Conservation (phyloP, 2,329 filamentous ascomycete genomes). For the Monosporascus sp. region DNA sequence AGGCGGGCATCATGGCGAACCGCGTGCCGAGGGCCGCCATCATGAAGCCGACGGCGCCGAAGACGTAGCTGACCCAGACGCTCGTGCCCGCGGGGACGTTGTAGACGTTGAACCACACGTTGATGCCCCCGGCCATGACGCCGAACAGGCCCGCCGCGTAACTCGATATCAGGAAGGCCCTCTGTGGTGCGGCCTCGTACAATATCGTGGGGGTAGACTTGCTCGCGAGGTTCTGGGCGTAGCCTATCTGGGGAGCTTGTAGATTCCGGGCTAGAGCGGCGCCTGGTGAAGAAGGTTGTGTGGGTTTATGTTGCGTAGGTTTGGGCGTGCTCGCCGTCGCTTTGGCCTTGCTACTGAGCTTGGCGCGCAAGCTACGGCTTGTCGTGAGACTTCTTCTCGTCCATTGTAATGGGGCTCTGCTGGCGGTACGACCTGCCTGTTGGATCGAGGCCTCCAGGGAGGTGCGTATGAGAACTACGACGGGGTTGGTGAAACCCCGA, state of each 20-base stretch:
- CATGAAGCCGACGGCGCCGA: slow-evolving; percentile 51
- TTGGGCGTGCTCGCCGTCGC: neutral
- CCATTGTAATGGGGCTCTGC: neutral
- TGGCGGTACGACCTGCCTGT: neutral
- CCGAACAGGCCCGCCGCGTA: slow-evolving; percentile 51
- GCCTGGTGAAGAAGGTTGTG: neutral
- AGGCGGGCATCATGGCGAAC: slow-evolving; percentile 51
- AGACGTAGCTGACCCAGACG: slow-evolving; percentile 52
- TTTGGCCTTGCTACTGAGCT: slow-evolving; percentile 1
- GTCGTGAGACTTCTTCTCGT: neutral
- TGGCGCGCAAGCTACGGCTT: neutral
- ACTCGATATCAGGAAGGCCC: slow-evolving; percentile 55
- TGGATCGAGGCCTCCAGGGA: slow-evolving; percentile 11
- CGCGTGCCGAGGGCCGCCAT: slow-evolving; percentile 56
- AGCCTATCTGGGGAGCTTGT: slow-evolving; percentile 33
- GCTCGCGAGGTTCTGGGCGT: slow-evolving; percentile 50
- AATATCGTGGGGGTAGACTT: slow-evolving; percentile 52
- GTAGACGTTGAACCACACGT: slow-evolving; percentile 44
- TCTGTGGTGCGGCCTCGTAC: slow-evolving; percentile 61
- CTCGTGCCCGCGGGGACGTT: slow-evolving; percentile 46
- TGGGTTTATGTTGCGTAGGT: neutral
- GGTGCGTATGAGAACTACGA: slow-evolving; percentile 19
- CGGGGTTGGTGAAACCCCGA: slow-evolving; percentile 23
- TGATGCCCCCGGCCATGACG: slow-evolving; percentile 43
- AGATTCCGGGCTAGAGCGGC: slow-evolving; percentile 1